These are phyloP conservation scores for Salvia miltiorrhiza DNA, from an alignment of 257 asterid genomes.

Conservation along the genomic window DNA sequence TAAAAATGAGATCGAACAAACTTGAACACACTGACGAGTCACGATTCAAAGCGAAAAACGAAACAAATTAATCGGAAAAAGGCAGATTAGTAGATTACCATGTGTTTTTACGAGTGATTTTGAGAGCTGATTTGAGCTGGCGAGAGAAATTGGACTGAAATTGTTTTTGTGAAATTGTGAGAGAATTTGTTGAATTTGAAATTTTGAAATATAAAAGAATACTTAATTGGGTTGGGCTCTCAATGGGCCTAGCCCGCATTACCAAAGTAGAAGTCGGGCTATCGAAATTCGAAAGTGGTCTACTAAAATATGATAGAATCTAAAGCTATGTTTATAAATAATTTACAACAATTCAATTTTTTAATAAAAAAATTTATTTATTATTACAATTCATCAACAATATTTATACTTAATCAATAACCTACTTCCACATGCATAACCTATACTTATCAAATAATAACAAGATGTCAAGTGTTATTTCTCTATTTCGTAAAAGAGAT, in stretches of 20 bases:
- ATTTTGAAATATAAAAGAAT: conserved; percentile 21
- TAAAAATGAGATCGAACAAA: conserved; percentile 17
- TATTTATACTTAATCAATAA: no score
- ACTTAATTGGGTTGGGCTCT: not conserved
- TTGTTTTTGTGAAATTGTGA: conserved; percentile 21
- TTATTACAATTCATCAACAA: no score
- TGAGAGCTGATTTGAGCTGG: conserved; percentile 23
- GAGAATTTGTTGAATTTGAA: conserved; percentile 18
- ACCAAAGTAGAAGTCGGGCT: no score
- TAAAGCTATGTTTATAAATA: no score
- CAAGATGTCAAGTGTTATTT: no score
- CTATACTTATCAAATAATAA: no score
- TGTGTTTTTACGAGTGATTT: conserved; percentile 1
- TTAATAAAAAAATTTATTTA: no score
- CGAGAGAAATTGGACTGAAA: conserved; percentile 19
- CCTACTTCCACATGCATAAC: no score
- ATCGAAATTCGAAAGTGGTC: no score
- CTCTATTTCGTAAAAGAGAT: no score
- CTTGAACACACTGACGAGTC: conserved; percentile 5
- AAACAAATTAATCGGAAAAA: not conserved
- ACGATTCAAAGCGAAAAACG: not conserved
- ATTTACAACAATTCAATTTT: no score
- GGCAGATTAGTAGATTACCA: conserved; percentile 30
- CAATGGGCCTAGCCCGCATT: not conserved
- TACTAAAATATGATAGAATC: no score